Evolutionary conservation across 176 grass and related monocot species (phyloP), one percentile per base, ranked within the genome.

Genomic region (Eremochloa ophiuroides): DNA sequence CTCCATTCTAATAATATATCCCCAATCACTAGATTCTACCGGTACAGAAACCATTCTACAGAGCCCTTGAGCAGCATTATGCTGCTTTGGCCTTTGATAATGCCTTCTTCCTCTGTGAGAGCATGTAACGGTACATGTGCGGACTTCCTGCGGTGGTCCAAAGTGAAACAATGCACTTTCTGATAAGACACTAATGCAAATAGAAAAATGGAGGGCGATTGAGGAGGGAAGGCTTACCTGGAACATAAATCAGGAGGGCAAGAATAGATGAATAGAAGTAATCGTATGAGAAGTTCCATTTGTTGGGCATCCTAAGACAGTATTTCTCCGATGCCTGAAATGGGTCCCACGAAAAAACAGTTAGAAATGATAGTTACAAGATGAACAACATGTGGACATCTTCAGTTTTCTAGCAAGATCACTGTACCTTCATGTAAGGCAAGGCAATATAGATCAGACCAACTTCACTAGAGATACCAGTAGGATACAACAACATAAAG

Each of bases 261-360:
- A 85, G 73, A 42, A 78, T 44, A 53, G 76, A 91, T 30, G 72
- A 40, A 22, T 83, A 94, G 0, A 33, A 41, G 58, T 84, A 94
- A 43, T 94, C 86, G 1, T 89, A 94, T 1, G 92, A 94, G 26
- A 81, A 91, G 40, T 91, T 94, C 86, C 86, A 91, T 46, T 80
- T 91, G 37, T 91, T 94, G 2, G 92, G 89, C 89, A 94, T 84
- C 66, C 84, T 85, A 23, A 91, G 12, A 51, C 84, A 84, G 28
- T 91, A 94, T 77, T 87, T 94, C 72, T 91, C 92, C 0, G 83
- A 71, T 35, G 77, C 77, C 87, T 89, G n/a, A 72, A 8, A 73
- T 31, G 17, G 25, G 41, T 71, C 42, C 39, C 10, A 22, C 46
- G 69, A 68, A 62, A 10, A 53, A 53, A 34, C 6, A 44, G 15